These are phyloP conservation scores for Verticillium zaregamsianum DNA, from an alignment of 2,329 filamentous ascomycete species.

Conservation along the genomic window DNA sequence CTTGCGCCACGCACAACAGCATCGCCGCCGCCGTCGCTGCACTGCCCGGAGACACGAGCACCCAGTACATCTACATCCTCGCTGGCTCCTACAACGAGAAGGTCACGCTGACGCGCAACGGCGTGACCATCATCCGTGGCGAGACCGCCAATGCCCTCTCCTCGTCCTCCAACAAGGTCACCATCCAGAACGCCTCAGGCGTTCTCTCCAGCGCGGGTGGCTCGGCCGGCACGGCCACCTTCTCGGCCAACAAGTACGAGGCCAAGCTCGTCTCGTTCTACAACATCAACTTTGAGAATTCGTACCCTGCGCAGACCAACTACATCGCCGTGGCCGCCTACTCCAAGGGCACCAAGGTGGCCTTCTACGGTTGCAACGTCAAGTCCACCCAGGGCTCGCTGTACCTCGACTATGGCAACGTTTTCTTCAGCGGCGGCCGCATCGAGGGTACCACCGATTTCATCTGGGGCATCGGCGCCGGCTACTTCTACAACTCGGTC, in stretches of 20 bases:
- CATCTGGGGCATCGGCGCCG: conserved; percentile 35
- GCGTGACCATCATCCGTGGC: conserved; percentile 42
- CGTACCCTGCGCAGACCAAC: conserved; percentile 12
- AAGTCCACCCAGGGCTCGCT: conserved; percentile 8
- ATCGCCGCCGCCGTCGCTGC: conserved; percentile 44
- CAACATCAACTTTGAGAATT: conserved; percentile 23
- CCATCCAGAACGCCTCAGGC: conserved; percentile 16
- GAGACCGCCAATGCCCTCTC: conserved; percentile 37
- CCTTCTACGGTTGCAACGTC: conserved; percentile 14
- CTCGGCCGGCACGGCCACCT: conserved; percentile 17
- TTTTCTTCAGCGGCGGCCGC: conserved; percentile 6
- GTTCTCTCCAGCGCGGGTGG: conserved; percentile 11
- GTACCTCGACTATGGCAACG: conserved; percentile 8
- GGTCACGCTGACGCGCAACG: conserved; percentile 41
- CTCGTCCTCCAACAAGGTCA: conserved; percentile 45
- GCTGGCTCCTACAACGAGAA: conserved; percentile 50
- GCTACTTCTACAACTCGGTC: conserved; percentile 32
- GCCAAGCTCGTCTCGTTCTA: conserved; percentile 22
- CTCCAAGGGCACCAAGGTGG: conserved; percentile 22
- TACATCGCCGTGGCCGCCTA: conserved; percentile 19
- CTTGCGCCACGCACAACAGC: conserved; percentile 16
- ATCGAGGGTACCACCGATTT: conserved; percentile 8
- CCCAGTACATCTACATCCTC: conserved; percentile 49
- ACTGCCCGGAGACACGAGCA: conserved; percentile 33
- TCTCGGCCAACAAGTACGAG: conserved; percentile 21